Base-by-base conservation (phyloP, 1,139 yeast genomes). In the Casaregolazyma suthepensis region DNA sequence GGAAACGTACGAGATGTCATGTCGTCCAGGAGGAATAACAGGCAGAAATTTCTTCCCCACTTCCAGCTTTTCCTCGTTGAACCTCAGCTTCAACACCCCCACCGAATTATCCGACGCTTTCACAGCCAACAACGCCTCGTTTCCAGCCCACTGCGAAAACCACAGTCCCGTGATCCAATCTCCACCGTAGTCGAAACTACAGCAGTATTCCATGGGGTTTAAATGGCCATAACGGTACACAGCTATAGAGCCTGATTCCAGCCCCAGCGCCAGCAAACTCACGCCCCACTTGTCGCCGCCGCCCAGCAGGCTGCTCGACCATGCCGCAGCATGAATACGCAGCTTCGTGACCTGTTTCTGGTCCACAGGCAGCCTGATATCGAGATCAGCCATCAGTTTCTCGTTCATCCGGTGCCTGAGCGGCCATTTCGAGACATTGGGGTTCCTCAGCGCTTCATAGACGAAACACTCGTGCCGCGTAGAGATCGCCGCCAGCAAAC, bases 241-340 rank as follows among this genome's bases (percentile, higher is more conserved):
- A 18, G 53, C 50, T 7, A 61, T 43, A 9, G 51, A 38, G 4
- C 63, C 62, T 0, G 51, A 37, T 46, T 62, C 64, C 3, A 55
- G 50, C 7, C 64, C 65, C 19, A 61, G 44, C 6, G 61, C 54
- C 15, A 61, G 40, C 31, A 56, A 58, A 6, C 59, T 50, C 6
- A 59, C 54, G 7, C 65, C 65, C 65, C 65, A 62, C 23, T 52
- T 51, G 26, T 52, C 48, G 43, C 47, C 47, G 1, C 20, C 45
- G 48, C 18, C 44, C 47, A 5, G 53, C 50, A 20, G 51, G 46
- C 22, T 45, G 49, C 9, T 48, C 1, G 52, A 47, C 56, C 56
- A 53, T 6, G 49, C 44, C 23, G 45, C 19, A 18, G 50, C n/a
- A 18, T 53, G 56, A n/a, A 49, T 22, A 20, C 52, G 40, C 12